Evolutionary conservation across 371 early-diverging fungal genomes (phyloP), one percentile per base, ranked within the genome.

Genomic region (Chytridiales sp.): DNA sequence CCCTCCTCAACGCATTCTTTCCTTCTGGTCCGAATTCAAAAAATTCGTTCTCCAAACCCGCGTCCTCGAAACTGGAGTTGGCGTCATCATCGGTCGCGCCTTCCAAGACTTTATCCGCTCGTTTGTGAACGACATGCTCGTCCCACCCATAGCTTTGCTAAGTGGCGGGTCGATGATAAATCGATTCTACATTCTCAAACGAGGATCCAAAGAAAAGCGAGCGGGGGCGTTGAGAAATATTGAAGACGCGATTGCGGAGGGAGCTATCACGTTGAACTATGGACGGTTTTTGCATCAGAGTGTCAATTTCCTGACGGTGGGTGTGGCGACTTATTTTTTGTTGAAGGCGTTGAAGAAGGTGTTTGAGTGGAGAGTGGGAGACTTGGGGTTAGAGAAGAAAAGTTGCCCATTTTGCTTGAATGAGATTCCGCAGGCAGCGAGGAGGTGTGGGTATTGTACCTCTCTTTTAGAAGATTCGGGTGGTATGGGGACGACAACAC

Each of bases 11-110:
- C n/a, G n/a, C n/a, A n/a, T n/a, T n/a, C n/a, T n/a, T n/a, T n/a
- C n/a, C n/a, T n/a, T 55, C 22, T 64, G 64, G 60, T 44, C 51
- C 44, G 11, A 68, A 26, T 63, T 68, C 48, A 66, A 66, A 27
- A 26, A 41, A 22, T 66, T 66, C 50, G 61, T 66, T 13, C 19
- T 66, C 26, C 49, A 68, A 50, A 64, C 64, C 2, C 44, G 64
- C 30, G 59, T 68, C 4, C 44, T 68, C 47, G 69, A 64, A 47
- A 64, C 58, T 15, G 69, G 69, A n/a, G 64, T 68, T 26, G 59
- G 62, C 11, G 58, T 68, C 38, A 64, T 68, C 29, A 35, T 68
- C 30, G 69, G 69, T 11, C 30, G 59, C 17, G 69, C 69, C 24
- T 68, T 68, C 40, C 69, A 68, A 49, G 67, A 61, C 3, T 42